Conservation (phyloP, 306 rosid genomes). For the Acacia acuminata region DNA sequence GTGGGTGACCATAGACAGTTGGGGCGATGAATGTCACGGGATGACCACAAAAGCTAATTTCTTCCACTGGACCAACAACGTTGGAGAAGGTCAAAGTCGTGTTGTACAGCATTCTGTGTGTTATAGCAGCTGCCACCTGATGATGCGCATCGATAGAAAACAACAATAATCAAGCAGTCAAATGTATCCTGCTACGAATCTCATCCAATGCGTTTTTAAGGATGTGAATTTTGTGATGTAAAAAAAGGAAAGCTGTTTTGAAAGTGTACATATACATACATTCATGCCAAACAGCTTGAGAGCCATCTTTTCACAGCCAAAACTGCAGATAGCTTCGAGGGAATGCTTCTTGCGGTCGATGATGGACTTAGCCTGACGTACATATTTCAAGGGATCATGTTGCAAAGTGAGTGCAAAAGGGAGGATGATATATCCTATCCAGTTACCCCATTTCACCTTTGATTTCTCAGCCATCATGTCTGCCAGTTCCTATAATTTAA, state of each 20-base stretch:
- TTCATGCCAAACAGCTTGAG: constrained; percentile 49
- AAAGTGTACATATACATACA: constrained; percentile 13
- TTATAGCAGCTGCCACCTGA: constrained; percentile 48
- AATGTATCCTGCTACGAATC: no score
- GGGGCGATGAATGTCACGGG: constrained; percentile 59
- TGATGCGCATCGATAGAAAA: no score
- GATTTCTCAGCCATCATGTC: constrained; percentile 68
- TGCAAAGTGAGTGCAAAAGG: constrained; percentile 47
- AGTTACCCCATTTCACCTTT: constrained; percentile 66
- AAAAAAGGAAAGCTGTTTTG: no score
- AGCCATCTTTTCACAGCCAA: constrained; percentile 16
- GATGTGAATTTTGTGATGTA: no score
- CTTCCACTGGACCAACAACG: constrained; percentile 64
- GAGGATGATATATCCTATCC: constrained; percentile 47
- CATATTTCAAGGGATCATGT: constrained; percentile 55
- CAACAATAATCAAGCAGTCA: no score
- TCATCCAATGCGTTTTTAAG: no score
- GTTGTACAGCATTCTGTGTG: constrained; percentile 43
- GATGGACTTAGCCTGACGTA: constrained; percentile 55
- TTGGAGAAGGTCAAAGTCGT: constrained; percentile 59
- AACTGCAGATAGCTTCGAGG: constrained; percentile 50
- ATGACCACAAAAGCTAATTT: constrained; percentile 64
- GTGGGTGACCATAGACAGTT: constrained; percentile 72
- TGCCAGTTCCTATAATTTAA: constrained; percentile 47
- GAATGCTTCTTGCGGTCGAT: constrained; percentile 65